Evolutionary conservation across 2,329 filamentous ascomycete species (phyloP), one percentile per base, ranked within the genome.

Genomic region (Monilinia fructicola): DNA sequence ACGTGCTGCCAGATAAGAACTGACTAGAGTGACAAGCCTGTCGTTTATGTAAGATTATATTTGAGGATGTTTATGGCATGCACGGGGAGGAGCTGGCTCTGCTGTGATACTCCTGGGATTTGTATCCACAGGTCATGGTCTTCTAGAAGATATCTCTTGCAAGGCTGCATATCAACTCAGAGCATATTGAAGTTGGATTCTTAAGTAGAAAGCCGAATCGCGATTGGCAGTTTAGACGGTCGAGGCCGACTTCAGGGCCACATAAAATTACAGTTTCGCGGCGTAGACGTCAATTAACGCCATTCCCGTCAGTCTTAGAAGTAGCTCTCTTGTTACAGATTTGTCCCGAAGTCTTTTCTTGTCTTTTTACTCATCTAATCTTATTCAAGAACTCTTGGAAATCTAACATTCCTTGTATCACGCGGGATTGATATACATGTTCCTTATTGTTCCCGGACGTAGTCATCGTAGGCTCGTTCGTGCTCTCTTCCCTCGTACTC

Each of bases 1-100:
- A 65, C 81, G 83, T 73, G 76, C 78, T 69, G 76, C 82, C 77
- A 69, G 68, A 52, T 71, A 81, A 81, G 73, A 72, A 71, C n/a
- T 54, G 38, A n/a, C 28, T 50, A 50, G n/a, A 61, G 38, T 38
- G 5, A 62, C 69, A 66, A 63, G 65, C 60, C 48, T 63, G 44
- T 67, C 38, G 67, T 68, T 69, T 42, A 69, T 74, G 71, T 74
- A 74, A 71, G 67, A 73, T 72, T 56, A 71, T 66, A 69, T 64
- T 66, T 68, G 70, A 56, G 71, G 71, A 70, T 69, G 68, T 72
- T 69, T 67, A 50, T 40, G 54, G 42, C n/a, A 65, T 65, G 31
- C 63, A n/a, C 35, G 12, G 26, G 38, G 46, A 54, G 64, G 38
- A 66, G 46, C 55, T 66, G 64, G 64, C 55, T 61, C 46, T 54